A percentile compares a stretch with the other conserved stretches of the same genome.
Evolutionary conservation across 768 basidiomycete genomes (phyloP).

Genomic region (Rubroboletus satanas): DNA sequence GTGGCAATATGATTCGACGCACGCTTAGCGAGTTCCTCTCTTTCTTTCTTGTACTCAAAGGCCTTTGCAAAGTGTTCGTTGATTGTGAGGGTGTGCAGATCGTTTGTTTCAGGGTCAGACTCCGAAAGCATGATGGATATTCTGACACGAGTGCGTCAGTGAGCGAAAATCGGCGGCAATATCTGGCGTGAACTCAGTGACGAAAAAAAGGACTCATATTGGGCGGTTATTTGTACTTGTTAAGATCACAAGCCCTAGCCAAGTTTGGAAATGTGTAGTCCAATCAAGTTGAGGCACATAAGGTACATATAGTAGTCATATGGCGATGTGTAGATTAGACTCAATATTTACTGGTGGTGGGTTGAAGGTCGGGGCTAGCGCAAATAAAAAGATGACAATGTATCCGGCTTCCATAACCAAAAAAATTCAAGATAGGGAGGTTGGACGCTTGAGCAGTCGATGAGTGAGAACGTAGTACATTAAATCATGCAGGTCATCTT

Average conservation of each 20-base stretch:
- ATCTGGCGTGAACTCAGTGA: not conserved
- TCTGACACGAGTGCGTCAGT: not conserved
- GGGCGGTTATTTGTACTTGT: slow-evolving; percentile 19
- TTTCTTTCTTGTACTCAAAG: slow-evolving; percentile 77
- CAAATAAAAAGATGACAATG: too few relatives aligned
- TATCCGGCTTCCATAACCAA: too few relatives aligned
- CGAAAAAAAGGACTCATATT: not conserved
- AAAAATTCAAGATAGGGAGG: too few relatives aligned
- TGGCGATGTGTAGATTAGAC: too few relatives aligned
- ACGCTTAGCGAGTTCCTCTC: slow-evolving; percentile 81
- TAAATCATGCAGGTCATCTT: too few relatives aligned
- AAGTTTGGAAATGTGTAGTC: not conserved
- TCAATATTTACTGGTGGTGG: too few relatives aligned
- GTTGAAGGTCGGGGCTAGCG: too few relatives aligned
- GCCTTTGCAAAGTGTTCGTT: slow-evolving; percentile 80
- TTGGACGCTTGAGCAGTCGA: too few relatives aligned
- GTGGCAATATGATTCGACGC: slow-evolving; percentile 25
- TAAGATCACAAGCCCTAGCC: slow-evolving; percentile 13
- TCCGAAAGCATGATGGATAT: slow-evolving; percentile 43
- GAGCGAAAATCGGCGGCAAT: not conserved
- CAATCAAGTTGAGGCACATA: too few relatives aligned
- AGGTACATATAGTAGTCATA: too few relatives aligned
- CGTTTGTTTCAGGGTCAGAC: slow-evolving; percentile 44
- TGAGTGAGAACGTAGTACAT: too few relatives aligned
- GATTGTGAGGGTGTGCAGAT: slow-evolving; percentile 53